A percentile compares a stretch with the other conserved stretches of the same genome.
Evolutionary conservation across 2,329 filamentous ascomycete species (phyloP).

Genomic region (Monilinia laxa): DNA sequence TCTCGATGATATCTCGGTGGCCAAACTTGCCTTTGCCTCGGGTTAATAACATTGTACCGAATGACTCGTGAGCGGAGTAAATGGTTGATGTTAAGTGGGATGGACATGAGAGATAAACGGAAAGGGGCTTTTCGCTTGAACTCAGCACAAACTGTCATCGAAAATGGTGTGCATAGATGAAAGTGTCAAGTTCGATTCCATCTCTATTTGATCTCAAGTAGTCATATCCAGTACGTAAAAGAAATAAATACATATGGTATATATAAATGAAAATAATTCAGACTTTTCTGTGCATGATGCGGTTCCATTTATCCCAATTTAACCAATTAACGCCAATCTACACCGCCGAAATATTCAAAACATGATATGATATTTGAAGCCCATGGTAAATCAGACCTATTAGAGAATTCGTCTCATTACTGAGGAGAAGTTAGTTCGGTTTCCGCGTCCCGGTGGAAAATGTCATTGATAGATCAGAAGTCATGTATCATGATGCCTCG

Average conservation of each 20-base stretch:
- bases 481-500: conserved; percentile 28
- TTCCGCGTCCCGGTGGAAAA: not conserved
- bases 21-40: not conserved
- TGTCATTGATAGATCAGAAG: not conserved
- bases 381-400: not conserved
- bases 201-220: not conserved
- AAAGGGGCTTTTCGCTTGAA: conserved; percentile 14
- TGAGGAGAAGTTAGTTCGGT: not conserved
- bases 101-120: not conserved
- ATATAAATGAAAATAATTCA: not conserved
- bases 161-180: not conserved
- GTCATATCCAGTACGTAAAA: not conserved
- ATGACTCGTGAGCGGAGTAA: not conserved
- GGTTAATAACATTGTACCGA: not conserved
- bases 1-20: not conserved
- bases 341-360: not conserved
- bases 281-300: conserved; percentile 14
- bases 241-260: conserved; percentile 1
- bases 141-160: not conserved
- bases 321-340: not conserved
- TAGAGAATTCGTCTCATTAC: not conserved
- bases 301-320: conserved; percentile 9
- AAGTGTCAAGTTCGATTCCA: not conserved
- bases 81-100: not conserved
- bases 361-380: not conserved